phyloP scores from a whole-genome alignment of 2,329 filamentous ascomycete genomes.

The Penicillium psychrosexuale region DNA sequence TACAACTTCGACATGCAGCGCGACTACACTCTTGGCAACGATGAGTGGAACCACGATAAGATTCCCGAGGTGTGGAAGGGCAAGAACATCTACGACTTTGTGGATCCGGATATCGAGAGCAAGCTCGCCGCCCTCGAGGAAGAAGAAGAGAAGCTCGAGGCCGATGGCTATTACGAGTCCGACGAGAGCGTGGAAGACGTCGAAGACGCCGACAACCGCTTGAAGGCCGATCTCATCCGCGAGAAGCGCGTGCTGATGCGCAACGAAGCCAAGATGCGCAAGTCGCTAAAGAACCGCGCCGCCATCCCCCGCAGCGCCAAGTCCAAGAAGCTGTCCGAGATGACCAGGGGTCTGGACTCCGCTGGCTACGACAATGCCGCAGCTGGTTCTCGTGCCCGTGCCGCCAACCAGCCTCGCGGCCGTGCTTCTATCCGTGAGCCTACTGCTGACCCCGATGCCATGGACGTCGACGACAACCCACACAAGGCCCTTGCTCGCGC shows the following conservation, averaged over 20 bases:
- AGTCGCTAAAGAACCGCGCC: conserved; percentile 94
- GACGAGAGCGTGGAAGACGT: conserved; percentile 79
- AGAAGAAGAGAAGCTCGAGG: conserved; percentile 89
- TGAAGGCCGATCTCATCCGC: conserved; percentile 92
- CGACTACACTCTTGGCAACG: conserved; percentile 81
- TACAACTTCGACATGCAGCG: conserved; percentile 90
- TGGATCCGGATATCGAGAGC: conserved; percentile 92
- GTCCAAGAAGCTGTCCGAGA: conserved; percentile 78
- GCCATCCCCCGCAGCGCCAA: conserved; percentile 80
- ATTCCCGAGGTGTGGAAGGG: conserved; percentile 92
- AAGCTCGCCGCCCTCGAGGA: conserved; percentile 90
- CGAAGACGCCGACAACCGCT: conserved; percentile 79
- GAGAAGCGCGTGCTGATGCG: conserved; percentile 90
- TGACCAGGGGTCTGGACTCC: conserved; percentile 79
- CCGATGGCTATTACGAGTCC: conserved; percentile 89
- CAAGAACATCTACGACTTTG: conserved; percentile 95
- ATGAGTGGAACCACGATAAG: conserved; percentile 94
- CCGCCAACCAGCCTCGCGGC: conserved; percentile 54
- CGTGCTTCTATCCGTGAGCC: conserved; percentile 65
- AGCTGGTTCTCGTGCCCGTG: conserved; percentile 68
- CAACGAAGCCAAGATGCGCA: conserved; percentile 93
- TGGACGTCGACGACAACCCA: conserved; percentile 55
- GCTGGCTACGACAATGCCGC: conserved; percentile 81
- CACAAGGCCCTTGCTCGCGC: conserved; percentile 59
- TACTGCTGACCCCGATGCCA: conserved; percentile 65